Base-by-base conservation (phyloP, 2,329 filamentous ascomycete species). In the Phaeoacremonium minimum region DNA sequence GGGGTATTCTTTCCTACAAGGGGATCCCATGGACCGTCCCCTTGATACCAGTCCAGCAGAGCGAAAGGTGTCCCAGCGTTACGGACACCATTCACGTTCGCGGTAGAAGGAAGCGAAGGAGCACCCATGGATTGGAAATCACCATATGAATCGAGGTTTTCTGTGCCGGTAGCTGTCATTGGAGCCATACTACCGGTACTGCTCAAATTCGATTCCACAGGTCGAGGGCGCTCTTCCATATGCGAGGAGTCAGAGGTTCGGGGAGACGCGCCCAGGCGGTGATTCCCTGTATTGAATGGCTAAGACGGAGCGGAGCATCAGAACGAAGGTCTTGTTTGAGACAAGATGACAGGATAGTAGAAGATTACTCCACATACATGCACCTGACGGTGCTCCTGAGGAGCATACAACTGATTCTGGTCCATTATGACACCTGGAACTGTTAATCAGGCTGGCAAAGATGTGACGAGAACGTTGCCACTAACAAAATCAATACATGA, bases 171-270 rank as follows among this genome's bases (percentile, higher is more conserved):
- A 14, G 22, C 19, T 33, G 42, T 8, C 32, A 48, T 15, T 29
- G 28, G 33, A 46, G 15, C 31, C 36, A 37, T 45, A 32, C n/a
- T 42, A 7, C 20, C 33, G n/a, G 31, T 19, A 28, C 28, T 39
- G 31, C 15, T 44, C 32, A 42, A 30, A 15, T 35, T 34, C 19
- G 51, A 44, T 35, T 49, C 46, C 22, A 49, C 20, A 22, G 49
- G 35, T 26, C 44, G 46, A 11, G 45, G 31, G 29, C 40, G 46
- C 3, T 42, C 43, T 28, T 50, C 46, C 35, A 50, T 37, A 19
- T 26, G 22, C 9, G 22, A 9, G n/a, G n/a, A 9, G 22, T 26
- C 22, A 9, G 22, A 26, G 22, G n/a, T 9, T 26, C 22, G 9
- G n/a, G 22, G 9, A 26, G 22, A 3, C 9, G 9, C 9, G n/a